Evolutionary conservation across 1,139 yeast genomes (phyloP), one percentile per base, ranked within the genome.

Genomic region (Taphrina deformans): DNA sequence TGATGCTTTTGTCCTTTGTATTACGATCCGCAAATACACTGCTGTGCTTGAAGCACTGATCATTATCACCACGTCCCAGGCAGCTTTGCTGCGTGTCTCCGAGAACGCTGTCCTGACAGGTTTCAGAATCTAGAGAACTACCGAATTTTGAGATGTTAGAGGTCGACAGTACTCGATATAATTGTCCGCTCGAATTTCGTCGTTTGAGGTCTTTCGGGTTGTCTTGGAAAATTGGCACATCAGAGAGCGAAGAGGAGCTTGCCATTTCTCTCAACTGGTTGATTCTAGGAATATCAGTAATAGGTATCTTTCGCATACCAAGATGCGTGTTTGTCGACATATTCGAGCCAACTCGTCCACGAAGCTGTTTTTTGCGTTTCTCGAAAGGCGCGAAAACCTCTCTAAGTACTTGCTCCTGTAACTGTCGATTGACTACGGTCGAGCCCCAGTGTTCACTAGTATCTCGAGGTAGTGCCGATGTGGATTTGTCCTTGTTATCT

Each of bases 321-420:
- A 35, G 21, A 9, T 10, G 41, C n/a, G 48, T 10, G 21, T 21
- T 44, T 23, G 48, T 44, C 24, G 12, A 12, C 6, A 23, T 26
- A 24, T 24, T 27, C 7, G 53, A 18, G 21, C 27, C n/a, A 6
- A 27, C 12, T 33, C 27, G 29, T 9, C 55, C 55, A 14, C 46
- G 55, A 33, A 50, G 23, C 23, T 58, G 62, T 24, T 24, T 50
- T 4, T 16, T 10, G 53, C 67, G 56, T 23, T 21, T 51, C n/a
- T 61, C 58, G 45, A 73, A 68, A 3, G 87, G 86, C 0, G 87
- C 86, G 76, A 87, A 87, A 0, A 86, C 92, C 72, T 87, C 93
- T 55, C 83, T 81, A 33, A 87, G 73, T 0, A 87, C 88, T 62
- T 84, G 76, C 69, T 87, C 91, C 69, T 87, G 86, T 26, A 87